Evolutionary conservation across 441 rosid genomes (phyloP), one percentile per base, ranked within the genome.

Genomic region (Pelargonium myrrhifolium): DNA sequence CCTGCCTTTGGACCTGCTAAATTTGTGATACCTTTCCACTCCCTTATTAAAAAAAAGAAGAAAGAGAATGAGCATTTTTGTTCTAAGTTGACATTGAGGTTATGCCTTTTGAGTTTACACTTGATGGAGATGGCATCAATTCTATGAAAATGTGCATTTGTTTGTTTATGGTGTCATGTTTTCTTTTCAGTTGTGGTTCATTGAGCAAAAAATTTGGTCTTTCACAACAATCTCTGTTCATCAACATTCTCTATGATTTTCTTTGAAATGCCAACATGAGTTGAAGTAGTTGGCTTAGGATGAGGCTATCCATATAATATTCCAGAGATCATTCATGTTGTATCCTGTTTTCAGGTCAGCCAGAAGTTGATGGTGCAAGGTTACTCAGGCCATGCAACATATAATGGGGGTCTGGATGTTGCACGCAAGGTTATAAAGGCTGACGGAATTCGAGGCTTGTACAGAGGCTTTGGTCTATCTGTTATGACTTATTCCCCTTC

Each of bases 281-380:
- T 56, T 56, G 15, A 56, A 9, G 3, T 18, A 18, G 7, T 17
- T 56, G 28, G 9, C 61, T 18, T 56, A 9, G 28, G 5, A 56
- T 55, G 60, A 17, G 6, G 60, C 11, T 14, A 12, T n/a, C 55
- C 9, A 45, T 12, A 45, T 45, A 9, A 45, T 9, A 45, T 45
- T 69, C 45, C 72, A 73, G 42, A 74, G 22, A 56, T 43, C 45
- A n/a, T 73, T 24, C 71, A 43, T 66, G 18, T 31, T 68, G 7
- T 71, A 14, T 62, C 37, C 43, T 64, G 51, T 51, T 20, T 73
- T 61, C 87, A 93, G 97, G 81, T 93, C 55, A 93, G 99, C 77
- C 99, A 93, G 72, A 93, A 86, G 82, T 79, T 93, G 85, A 93
- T 93, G 98, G 98, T 93, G 3, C 97, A 93, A 80, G 98, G 97